Evolutionary conservation across 2,329 filamentous ascomycete species (phyloP), one percentile per base, ranked within the genome.

Genomic region (Sporothrix inflata): DNA sequence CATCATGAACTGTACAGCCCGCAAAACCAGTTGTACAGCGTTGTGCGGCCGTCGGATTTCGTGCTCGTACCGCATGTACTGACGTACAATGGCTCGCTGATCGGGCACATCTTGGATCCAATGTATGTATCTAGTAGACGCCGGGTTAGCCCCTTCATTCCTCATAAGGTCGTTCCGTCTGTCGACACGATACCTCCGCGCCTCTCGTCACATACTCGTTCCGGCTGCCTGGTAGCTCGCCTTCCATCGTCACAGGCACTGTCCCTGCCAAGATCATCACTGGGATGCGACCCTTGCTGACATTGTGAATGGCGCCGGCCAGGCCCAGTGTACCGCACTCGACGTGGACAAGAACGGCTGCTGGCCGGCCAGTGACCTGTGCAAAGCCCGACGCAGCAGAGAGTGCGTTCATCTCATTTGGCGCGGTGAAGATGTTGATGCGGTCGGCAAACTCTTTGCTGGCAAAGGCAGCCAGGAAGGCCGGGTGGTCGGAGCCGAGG

Each of bases 1-100:
- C 60, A 65, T 65, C 60, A 65, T 65, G n/a, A 65, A 65, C 19
- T 65, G 60, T 4, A 65, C 60, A 1, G 60, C 60, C 9, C 60
- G 60, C 2, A 65, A 38, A 4, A 65, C 60, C 3, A 65, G 38
- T 38, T 65, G 60, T 4, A 21, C 38, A 6, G 40, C 21, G 16
- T 66, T 66, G 24, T 47, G 61, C 8, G 40, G 40, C 14, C 40
- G 40, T 7, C 61, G 61, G 24, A 66, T 66, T 12, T 66, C 61
- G 61, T 66, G 61, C 6, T 66, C 61, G 40, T 47, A 47, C 1
- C 40, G 21, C 40, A 47, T 66, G 61, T 66, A 66, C 42, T 47
- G 40, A 5, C 61, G 40, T 4, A 66, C 61, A 19, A 66, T 66
- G 24, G 40, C 61, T 1, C 61, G 61, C 21, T 66, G 61, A 16